Conservation (phyloP, 2,329 filamentous ascomycete species). For the Clonostachys byssicola region DNA sequence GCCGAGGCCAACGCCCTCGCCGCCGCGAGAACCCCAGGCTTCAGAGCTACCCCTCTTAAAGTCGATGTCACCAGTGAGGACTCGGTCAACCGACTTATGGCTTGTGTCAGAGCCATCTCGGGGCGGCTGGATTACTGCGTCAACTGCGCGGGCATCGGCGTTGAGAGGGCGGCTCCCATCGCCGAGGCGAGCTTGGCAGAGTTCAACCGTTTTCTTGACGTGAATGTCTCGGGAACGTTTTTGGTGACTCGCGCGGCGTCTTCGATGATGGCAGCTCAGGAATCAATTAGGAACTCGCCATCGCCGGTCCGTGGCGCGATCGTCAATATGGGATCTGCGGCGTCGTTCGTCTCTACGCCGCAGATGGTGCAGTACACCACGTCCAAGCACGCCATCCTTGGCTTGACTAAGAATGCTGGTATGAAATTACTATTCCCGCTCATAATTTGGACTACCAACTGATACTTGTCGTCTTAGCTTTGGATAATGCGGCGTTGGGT, state of each 20-base stretch:
- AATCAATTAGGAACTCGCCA: not conserved
- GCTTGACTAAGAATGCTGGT: not conserved
- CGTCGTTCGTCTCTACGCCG: slow-evolving; percentile 8
- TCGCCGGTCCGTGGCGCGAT: slow-evolving; percentile 6
- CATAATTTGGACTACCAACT: too few species aligned
- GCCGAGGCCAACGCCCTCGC: slow-evolving; percentile 1
- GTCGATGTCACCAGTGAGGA: slow-evolving; percentile 7
- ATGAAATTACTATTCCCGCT: not conserved
- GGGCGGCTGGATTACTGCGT: slow-evolving; percentile 11
- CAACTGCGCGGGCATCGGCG: slow-evolving; percentile 6
- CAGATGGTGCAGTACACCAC: slow-evolving; percentile 2
- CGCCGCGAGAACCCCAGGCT: slow-evolving; percentile 5
- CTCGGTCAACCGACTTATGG: slow-evolving; percentile 3
- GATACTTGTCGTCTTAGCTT: not conserved
- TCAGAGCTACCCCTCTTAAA: slow-evolving; percentile 1
- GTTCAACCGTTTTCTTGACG: slow-evolving; percentile 5
- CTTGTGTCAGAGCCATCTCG: slow-evolving; percentile 3
- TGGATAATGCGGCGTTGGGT: not conserved
- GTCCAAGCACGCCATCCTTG: slow-evolving; percentile 1
- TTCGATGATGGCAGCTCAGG: slow-evolving; percentile 6
- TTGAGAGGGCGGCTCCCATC: not conserved
- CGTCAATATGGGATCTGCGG: slow-evolving; percentile 6
- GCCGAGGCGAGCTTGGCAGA: slow-evolving; percentile 4
- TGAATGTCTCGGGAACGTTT: slow-evolving; percentile 8
- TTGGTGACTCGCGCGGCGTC: slow-evolving; percentile 2